phyloP scores from a whole-genome alignment of 192 early-diverging fungal species.

The Entomortierella lignicola region DNA sequence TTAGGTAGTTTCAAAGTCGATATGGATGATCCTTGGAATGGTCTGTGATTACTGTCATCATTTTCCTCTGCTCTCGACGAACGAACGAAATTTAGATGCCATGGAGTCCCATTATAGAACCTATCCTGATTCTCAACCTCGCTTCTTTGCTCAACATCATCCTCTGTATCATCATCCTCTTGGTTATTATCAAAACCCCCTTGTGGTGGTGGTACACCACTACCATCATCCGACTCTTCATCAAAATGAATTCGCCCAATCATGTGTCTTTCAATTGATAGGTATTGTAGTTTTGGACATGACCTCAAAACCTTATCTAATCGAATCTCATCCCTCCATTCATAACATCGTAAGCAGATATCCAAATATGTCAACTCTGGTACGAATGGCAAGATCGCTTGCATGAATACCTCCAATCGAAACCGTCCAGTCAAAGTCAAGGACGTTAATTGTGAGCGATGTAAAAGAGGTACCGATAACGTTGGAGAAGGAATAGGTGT shows the following conservation, averaged over 20 bases:
- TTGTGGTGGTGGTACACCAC: neutral
- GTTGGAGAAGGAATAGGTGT: neutral
- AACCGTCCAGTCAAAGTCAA: slow-evolving; percentile 20
- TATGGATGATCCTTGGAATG: neutral
- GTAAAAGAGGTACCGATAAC: neutral
- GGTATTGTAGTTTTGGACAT: slow-evolving; percentile 35
- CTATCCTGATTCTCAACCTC: neutral
- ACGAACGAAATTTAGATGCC: slow-evolving; percentile 13
- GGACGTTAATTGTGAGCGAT: slow-evolving; percentile 15
- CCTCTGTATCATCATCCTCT: neutral
- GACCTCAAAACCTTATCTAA: slow-evolving; percentile 21
- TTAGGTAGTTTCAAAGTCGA: too few species aligned
- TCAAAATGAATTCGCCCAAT: slow-evolving; percentile 13
- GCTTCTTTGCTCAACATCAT: neutral
- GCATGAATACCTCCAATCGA: slow-evolving; percentile 20
- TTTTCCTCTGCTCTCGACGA: neutral
- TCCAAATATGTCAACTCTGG: slow-evolving; percentile 27
- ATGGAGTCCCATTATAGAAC: slow-evolving; percentile 5
- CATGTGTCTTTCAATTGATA: slow-evolving; percentile 36
- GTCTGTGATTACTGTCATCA: neutral
- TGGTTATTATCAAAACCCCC: neutral
- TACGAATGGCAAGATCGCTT: slow-evolving; percentile 18
- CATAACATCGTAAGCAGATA: slow-evolving; percentile 18
- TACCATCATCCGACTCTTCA: neutral
- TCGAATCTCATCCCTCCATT: slow-evolving; percentile 30